These are phyloP conservation scores for Aspergillus intermedius DNA, from an alignment of 2,329 filamentous ascomycete species.

Conservation along the genomic window DNA sequence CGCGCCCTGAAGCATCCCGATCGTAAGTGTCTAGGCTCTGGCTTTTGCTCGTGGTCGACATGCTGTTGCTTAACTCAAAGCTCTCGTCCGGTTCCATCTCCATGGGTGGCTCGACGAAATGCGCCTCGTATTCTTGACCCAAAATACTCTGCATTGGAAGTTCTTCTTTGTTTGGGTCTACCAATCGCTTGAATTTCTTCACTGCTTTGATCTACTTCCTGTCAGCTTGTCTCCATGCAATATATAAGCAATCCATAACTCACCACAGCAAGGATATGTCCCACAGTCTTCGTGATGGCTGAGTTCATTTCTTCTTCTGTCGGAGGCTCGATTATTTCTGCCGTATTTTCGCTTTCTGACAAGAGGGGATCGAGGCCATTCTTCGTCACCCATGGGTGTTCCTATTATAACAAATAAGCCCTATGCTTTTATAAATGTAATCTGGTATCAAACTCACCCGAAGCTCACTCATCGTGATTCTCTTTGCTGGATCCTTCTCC, in stretches of 20 bases:
- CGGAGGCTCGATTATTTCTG: slow-evolving; percentile 69
- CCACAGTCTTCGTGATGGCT: slow-evolving; percentile 86
- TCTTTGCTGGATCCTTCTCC: slow-evolving; percentile 75
- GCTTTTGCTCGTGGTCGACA: slow-evolving; percentile 11
- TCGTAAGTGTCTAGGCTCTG: slow-evolving; percentile 44
- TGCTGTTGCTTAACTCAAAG: slow-evolving; percentile 15
- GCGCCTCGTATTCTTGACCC: slow-evolving; percentile 47
- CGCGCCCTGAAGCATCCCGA: slow-evolving; percentile 43
- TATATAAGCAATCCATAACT: slow-evolving; percentile 6
- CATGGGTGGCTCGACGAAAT: slow-evolving; percentile 53
- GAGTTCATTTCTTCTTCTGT: slow-evolving; percentile 86
- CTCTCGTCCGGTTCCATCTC: slow-evolving; percentile 41
- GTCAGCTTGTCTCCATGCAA: slow-evolving; percentile 3
- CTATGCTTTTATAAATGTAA: too few relatives aligned
- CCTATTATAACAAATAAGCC: slow-evolving; percentile 43
- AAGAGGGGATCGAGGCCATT: slow-evolving; percentile 70
- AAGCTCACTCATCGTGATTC: slow-evolving; percentile 76
- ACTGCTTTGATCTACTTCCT: slow-evolving; percentile 73
- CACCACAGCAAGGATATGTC: slow-evolving; percentile 76
- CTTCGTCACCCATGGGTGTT: slow-evolving; percentile 89
- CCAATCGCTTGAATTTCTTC: slow-evolving; percentile 73
- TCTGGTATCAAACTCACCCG: slow-evolving; percentile 54
- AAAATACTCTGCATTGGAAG: slow-evolving; percentile 53
- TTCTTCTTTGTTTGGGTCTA: slow-evolving; percentile 50
- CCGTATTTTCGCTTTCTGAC: slow-evolving; percentile 77